Evolutionary conservation across 2,329 filamentous ascomycete genomes (phyloP).

Genomic region (Arachnopeziza araneosa): DNA sequence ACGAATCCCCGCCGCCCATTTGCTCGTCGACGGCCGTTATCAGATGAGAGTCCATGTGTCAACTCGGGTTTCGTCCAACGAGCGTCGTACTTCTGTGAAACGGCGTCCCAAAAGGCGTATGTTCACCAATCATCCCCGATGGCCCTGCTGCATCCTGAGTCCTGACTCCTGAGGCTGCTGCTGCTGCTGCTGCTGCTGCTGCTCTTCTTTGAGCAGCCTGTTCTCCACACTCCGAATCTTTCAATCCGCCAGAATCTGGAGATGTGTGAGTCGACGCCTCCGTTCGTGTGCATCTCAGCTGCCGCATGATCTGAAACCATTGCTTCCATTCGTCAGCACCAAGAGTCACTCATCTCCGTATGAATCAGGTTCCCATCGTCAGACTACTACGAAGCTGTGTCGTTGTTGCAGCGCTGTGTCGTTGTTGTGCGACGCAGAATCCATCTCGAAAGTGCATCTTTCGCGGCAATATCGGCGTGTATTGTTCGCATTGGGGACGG

Average conservation of each 20-base stretch:
- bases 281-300: not conserved
- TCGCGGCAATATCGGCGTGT: not conserved
- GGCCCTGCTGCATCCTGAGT: no score
- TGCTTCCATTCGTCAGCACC: not conserved
- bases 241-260: no score
- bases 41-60: not conserved
- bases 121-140: constrained; percentile 6
- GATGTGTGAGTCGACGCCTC: not conserved
- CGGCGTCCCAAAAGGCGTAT: constrained; percentile 1
- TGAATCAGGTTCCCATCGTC: not conserved
- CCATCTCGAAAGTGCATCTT: not conserved
- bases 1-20: no score
- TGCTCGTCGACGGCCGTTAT: no score
- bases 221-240: no score
- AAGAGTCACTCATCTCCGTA: not conserved
- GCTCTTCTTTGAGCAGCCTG: no score
- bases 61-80: not conserved
- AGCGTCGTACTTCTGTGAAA: not conserved
- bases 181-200: no score
- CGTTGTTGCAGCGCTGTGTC: no score
- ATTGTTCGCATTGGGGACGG: not conserved
- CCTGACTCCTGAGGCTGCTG: not conserved
- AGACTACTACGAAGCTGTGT: no score
- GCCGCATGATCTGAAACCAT: not conserved
- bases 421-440: not conserved